These are phyloP conservation scores for Holtermanniella nyarrowii DNA, from an alignment of 768 basidiomycete genomes.

Conservation along the genomic window DNA sequence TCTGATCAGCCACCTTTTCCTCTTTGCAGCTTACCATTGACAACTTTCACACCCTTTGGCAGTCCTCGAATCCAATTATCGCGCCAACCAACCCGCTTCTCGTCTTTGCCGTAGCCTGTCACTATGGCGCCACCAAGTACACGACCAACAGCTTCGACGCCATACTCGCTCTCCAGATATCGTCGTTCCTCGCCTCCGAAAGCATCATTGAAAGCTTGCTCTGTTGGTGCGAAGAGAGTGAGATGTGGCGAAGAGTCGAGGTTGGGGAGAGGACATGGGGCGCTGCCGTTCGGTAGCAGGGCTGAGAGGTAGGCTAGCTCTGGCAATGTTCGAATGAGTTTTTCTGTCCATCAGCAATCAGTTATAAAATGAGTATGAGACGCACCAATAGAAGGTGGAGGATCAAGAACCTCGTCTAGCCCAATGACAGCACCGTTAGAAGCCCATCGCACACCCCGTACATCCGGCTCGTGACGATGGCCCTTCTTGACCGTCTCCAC, in stretches of 20 bases:
- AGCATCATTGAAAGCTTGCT: conserved; percentile 63
- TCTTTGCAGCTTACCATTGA: too few species aligned
- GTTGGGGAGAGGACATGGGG: conserved; percentile 46
- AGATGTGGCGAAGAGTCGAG: conserved; percentile 51
- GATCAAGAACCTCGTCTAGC: conserved; percentile 60
- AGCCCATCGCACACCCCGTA: conserved; percentile 52
- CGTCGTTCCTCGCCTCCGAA: conserved; percentile 67
- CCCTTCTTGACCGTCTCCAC: neutral
- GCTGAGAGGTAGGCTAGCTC: conserved; percentile 63
- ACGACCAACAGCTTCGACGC: conserved; percentile 62
- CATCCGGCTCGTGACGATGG: conserved; percentile 42
- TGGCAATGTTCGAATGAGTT: conserved; percentile 52
- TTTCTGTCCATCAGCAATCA: conserved; percentile 44
- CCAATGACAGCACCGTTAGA: conserved; percentile 71
- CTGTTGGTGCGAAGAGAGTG: conserved; percentile 79
- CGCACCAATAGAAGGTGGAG: conserved; percentile 66
- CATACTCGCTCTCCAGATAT: conserved; percentile 82
- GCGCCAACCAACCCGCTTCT: conserved; percentile 39
- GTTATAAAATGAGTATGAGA: neutral
- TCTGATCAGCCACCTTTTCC: too few species aligned
- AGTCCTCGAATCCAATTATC: conserved; percentile 21
- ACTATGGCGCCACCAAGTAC: conserved; percentile 52
- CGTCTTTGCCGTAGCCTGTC: conserved; percentile 14
- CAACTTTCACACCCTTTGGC: neutral
- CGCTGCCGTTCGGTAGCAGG: conserved; percentile 49